These are phyloP conservation scores for Ceratocystis destructans DNA, from an alignment of 2,329 filamentous ascomycete genomes.

Conservation along the genomic window DNA sequence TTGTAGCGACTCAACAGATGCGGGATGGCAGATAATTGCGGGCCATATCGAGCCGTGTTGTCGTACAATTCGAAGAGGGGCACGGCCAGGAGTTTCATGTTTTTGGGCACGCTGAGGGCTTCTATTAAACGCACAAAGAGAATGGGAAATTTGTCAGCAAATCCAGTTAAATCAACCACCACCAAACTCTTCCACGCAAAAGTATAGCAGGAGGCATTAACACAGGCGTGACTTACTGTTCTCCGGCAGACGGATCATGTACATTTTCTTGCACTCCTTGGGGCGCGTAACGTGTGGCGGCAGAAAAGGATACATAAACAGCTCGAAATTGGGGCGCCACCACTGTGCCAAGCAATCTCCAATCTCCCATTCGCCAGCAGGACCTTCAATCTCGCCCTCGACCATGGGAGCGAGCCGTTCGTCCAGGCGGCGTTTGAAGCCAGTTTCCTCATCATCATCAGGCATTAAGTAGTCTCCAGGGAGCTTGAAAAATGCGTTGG, in stretches of 20 bases:
- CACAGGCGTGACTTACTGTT: constrained; percentile 50
- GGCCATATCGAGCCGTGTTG: constrained; percentile 87
- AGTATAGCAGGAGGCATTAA: background rate
- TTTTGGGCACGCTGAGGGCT: constrained; percentile 92
- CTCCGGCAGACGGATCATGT: constrained; percentile 87
- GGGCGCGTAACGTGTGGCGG: constrained; percentile 90
- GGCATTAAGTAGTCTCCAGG: constrained; percentile 87
- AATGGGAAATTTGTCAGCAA: constrained; percentile 20
- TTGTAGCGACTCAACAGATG: constrained; percentile 91
- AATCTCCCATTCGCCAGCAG: constrained; percentile 72
- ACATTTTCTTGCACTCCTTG: constrained; percentile 98
- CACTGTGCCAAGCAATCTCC: constrained; percentile 92
- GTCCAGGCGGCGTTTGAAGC: constrained; percentile 89
- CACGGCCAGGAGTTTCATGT: constrained; percentile 97
- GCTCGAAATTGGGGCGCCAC: constrained; percentile 99
- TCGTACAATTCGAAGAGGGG: constrained; percentile 97
- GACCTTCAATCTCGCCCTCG: constrained; percentile 65
- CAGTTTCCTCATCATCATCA: constrained; percentile 79
- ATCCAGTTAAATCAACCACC: background rate
- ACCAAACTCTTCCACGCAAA: background rate
- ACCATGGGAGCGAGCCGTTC: constrained; percentile 89
- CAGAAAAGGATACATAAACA: constrained; percentile 98
- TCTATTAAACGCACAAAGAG: constrained; percentile 40
- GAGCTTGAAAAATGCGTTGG: constrained; percentile 98
- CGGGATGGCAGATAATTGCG: constrained; percentile 89